These are phyloP conservation scores for Pseudozyma sp. DNA, from an alignment of 1,284 basidiomycete genomes.

Conservation along the genomic window DNA sequence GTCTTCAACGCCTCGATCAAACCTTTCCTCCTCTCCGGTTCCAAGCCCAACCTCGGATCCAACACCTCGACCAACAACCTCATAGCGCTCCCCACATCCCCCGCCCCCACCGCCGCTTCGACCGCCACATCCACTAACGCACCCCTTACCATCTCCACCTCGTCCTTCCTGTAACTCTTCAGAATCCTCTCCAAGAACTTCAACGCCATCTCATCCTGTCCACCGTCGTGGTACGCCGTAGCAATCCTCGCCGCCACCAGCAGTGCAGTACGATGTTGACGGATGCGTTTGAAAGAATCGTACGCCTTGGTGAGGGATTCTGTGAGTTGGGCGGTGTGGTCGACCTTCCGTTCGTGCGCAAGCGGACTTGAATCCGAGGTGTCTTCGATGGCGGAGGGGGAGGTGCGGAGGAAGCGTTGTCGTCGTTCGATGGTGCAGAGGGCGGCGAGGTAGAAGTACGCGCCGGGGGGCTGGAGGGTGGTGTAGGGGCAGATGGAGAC, in stretches of 20 bases:
- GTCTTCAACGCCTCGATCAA: constrained; percentile 15
- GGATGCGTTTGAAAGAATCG: constrained; percentile 49
- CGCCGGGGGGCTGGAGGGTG: constrained; percentile 30
- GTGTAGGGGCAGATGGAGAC: constrained; percentile 24
- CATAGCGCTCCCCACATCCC: constrained; percentile 19
- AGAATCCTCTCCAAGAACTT: constrained; percentile 60
- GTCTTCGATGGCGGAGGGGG: constrained; percentile 9
- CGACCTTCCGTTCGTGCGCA: constrained; percentile 55
- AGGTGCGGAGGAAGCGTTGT: constrained; percentile 26
- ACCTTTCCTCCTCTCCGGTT: constrained; percentile 1
- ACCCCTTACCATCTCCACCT: constrained; percentile 15
- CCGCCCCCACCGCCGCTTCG: constrained; percentile 17
- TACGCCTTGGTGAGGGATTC: constrained; percentile 55
- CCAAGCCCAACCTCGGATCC: constrained; percentile 6
- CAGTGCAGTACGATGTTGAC: constrained; percentile 31
- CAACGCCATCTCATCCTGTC: constrained; percentile 50
- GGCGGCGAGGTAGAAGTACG: constrained; percentile 60
- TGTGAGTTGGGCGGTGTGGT: constrained; percentile 50
- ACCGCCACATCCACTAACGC: constrained; percentile 35
- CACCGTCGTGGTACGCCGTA: constrained; percentile 36
- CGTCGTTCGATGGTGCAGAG: constrained; percentile 59
- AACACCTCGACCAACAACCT: constrained; percentile 29
- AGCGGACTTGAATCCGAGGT: constrained; percentile 26
- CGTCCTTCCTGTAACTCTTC: constrained; percentile 46
- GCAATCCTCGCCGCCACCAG: constrained; percentile 56